Evolutionary conservation across 1,284 basidiomycete species (phyloP), one percentile per base, ranked within the genome.

Genomic region (Irpex rosettiformis): DNA sequence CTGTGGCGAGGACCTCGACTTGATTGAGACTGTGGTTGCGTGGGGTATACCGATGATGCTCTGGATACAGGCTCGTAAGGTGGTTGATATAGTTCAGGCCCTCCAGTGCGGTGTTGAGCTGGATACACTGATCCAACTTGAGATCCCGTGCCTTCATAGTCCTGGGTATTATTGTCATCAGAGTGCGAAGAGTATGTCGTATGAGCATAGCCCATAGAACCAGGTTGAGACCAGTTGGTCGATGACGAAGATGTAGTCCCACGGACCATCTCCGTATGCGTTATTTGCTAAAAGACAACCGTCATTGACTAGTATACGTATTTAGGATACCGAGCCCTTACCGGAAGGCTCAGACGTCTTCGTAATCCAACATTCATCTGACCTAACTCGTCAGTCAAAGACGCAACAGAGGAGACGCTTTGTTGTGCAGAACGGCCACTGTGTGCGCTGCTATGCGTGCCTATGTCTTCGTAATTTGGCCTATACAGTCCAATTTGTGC

Each of bases 401-500:
- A 74, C 62, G 89, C 83, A 25, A 86, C 66, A 10, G 77, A 71
- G 21, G 78, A 72, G 47, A 66, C 56, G 24, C 67, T 67, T 24
- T 28, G 18, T 18, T 51, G 48, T 6, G 25, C 8, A 2, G 48
- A 51, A 13, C 8, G 48, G 27, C 48, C 27, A 22, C 60, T 62
- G 28, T 67, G 69, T 10, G 69, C 67, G 1, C 68, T 64, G 4
- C 65, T 62, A 29, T 67, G 69, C 10, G 69, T 67, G 1, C 68
- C 63, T 5, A 65, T 64, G 10, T 64, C 70, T 48, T 79, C 88
- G 65, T 93, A 93, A 0, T 86, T 82, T 0, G 91, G 82, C 33
- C 81, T 81, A 68, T 93, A 93, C n/a, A 92, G 75, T 65, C 89
- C 84, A 2, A 87, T 73, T 55, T 81, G 77, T 2, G 81, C 79